These are phyloP conservation scores for Meira nashicola DNA, from an alignment of 1,284 basidiomycete genomes.

Conservation along the genomic window DNA sequence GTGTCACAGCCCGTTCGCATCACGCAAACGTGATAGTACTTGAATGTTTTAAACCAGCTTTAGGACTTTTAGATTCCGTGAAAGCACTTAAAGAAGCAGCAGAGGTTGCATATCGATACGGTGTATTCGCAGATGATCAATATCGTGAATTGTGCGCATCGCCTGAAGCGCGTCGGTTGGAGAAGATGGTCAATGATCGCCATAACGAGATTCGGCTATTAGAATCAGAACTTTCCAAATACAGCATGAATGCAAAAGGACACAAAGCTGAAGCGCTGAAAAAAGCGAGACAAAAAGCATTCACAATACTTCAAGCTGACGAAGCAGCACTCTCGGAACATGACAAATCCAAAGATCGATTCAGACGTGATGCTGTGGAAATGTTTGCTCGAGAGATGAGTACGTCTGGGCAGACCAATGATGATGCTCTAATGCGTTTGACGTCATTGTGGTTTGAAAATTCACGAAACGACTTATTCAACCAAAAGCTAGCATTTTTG, in stretches of 20 bases:
- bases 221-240: conserved; percentile 55
- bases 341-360: conserved; percentile 55
- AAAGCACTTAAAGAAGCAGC: conserved; percentile 54
- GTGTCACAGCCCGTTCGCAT: conserved; percentile 74
- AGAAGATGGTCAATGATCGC: conserved; percentile 68
- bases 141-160: conserved; percentile 68
- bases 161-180: conserved; percentile 68
- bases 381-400: conserved; percentile 77
- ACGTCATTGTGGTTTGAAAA: conserved; percentile 88
- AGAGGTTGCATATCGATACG: conserved; percentile 74
- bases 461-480: conserved; percentile 63
- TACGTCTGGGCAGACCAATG: conserved; percentile 68
- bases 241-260: conserved; percentile 13
- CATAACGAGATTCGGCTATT: conserved; percentile 64
- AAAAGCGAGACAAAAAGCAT: conserved; percentile 23
- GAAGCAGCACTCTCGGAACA: conserved; percentile 22
- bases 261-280: conserved; percentile 16
- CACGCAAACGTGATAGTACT: conserved; percentile 71
- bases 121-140: conserved; percentile 81
- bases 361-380: conserved; percentile 69
- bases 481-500: conserved; percentile 58
- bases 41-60: conserved; percentile 68
- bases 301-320: conserved; percentile 30
- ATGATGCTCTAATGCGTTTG: conserved; percentile 66
- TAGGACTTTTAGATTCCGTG: conserved; percentile 28